A percentile compares a stretch with the other conserved stretches of the same genome.
These are phyloP conservation scores for Chlorella sp. DNA, from an alignment of 139 green algal species.

Conservation along the genomic window DNA sequence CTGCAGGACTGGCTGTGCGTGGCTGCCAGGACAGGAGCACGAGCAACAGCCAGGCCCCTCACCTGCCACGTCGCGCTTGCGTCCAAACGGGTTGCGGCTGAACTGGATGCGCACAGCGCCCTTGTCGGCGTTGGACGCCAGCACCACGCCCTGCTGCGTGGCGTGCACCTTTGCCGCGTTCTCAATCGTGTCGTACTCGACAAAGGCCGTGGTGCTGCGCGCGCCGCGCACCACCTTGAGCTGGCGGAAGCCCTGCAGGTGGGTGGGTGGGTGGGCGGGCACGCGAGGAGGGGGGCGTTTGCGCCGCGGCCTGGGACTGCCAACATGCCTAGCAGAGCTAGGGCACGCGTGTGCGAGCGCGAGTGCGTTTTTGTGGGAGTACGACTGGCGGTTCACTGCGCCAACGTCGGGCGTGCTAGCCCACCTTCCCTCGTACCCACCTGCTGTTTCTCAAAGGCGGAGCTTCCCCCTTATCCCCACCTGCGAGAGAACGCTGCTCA, in stretches of 20 bases:
- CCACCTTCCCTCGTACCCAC: too few relatives aligned
- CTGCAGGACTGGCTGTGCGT: too few relatives aligned
- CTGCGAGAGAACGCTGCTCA: too few relatives aligned
- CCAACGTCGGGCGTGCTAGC: too few relatives aligned
- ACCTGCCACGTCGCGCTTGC: slow-evolving; percentile 63
- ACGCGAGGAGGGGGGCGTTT: not conserved
- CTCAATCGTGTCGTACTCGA: slow-evolving; percentile 43
- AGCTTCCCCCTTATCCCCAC: too few relatives aligned
- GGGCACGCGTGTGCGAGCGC: too few relatives aligned
- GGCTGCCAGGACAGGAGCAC: too few relatives aligned
- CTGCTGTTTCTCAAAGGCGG: too few relatives aligned
- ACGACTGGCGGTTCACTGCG: too few relatives aligned
- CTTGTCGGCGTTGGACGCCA: slow-evolving; percentile 47
- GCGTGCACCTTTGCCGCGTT: not conserved
- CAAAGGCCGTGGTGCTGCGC: slow-evolving; percentile 67
- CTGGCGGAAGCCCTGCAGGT: slow-evolving; percentile 63
- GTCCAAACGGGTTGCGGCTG: slow-evolving; percentile 82
- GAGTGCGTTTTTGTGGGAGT: too few relatives aligned
- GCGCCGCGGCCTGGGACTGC: not conserved
- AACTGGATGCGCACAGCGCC: slow-evolving; percentile 81
- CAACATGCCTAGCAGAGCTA: too few relatives aligned
- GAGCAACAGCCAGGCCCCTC: not conserved
- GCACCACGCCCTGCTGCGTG: slow-evolving; percentile 26
- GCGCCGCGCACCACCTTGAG: slow-evolving; percentile 74
- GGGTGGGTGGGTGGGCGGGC: not conserved